These are phyloP conservation scores for Sequoia sempervirens DNA, from an alignment of 75 land plant species.

Conservation along the genomic window DNA sequence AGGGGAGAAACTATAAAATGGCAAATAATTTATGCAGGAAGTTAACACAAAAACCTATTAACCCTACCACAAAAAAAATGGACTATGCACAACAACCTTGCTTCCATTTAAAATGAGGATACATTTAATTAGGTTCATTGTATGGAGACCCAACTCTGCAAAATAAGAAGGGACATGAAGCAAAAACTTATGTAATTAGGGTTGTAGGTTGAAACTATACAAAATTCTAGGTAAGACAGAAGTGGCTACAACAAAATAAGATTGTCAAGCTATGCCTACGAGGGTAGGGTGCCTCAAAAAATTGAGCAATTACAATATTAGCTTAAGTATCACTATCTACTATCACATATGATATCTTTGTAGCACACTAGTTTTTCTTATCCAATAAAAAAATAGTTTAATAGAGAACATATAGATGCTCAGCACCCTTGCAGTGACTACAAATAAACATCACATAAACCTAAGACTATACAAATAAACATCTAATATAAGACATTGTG, in stretches of 20 bases:
- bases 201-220: neutral
- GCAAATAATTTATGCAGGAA: neutral
- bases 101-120: too few species aligned
- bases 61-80: neutral
- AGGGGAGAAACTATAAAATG: neutral
- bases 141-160: too few species aligned
- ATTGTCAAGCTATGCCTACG: neutral
- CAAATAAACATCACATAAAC: neutral
- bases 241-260: neutral
- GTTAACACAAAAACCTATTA: neutral
- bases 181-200: too few species aligned
- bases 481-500: neutral
- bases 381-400: neutral
- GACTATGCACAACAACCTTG: neutral
- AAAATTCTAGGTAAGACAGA: neutral
- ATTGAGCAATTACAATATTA: neutral
- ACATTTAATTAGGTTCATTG: neutral
- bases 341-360: neutral
- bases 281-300: neutral
- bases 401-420: constrained; percentile 1
- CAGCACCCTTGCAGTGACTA: constrained; percentile 4
- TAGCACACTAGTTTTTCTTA: neutral
- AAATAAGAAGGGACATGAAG: too few species aligned
- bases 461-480: neutral
- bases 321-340: neutral